phyloP scores from a whole-genome alignment of 75 land plant species.

The Pinus taeda region DNA sequence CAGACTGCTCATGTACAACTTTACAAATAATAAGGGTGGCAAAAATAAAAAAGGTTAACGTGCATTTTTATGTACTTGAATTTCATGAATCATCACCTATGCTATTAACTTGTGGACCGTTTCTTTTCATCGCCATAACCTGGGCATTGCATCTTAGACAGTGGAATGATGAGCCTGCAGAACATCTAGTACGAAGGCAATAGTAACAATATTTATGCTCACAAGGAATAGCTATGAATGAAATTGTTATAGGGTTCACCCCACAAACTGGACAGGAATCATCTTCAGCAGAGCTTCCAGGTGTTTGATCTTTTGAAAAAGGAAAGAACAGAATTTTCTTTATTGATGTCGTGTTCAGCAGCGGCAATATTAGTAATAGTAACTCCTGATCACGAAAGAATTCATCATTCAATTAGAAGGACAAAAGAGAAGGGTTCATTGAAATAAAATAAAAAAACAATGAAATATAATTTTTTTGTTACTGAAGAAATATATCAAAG shows the following conservation, averaged over 20 bases:
- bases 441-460: neutral
- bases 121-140: slow-evolving; percentile 75
- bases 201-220: slow-evolving; percentile 76
- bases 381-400: slow-evolving; percentile 61
- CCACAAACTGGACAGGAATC: slow-evolving; percentile 85
- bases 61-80: neutral
- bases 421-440: neutral
- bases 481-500: neutral
- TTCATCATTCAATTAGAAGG: neutral
- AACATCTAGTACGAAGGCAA: slow-evolving; percentile 78
- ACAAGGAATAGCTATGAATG: slow-evolving; percentile 88
- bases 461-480: neutral
- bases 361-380: slow-evolving; percentile 84
- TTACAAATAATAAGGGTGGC: neutral
- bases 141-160: slow-evolving; percentile 76
- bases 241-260: slow-evolving; percentile 59
- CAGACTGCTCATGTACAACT: neutral
- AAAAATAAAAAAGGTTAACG: neutral
- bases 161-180: slow-evolving; percentile 52
- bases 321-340: slow-evolving; percentile 68
- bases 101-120: neutral
- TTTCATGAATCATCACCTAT: neutral
- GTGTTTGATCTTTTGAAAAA: slow-evolving; percentile 63
- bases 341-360: slow-evolving; percentile 77
- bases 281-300: slow-evolving; percentile 44